Evolutionary conservation across 805 yeast genomes (phyloP).

Genomic region (Komagataella pastoris): DNA sequence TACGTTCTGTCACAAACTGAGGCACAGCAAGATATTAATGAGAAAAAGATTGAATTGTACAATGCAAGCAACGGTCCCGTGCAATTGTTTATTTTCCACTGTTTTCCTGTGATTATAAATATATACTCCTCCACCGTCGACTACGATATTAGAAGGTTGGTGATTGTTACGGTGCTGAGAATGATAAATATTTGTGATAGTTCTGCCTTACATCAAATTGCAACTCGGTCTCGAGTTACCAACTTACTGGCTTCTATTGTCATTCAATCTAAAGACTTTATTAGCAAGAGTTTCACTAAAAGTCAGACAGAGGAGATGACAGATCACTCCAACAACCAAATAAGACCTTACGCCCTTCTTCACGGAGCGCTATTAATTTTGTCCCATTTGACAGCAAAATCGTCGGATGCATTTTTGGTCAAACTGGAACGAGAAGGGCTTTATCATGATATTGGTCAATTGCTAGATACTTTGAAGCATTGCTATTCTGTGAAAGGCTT

Average conservation of each 20-base stretch:
- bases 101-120: constrained; percentile 42
- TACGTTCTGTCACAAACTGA: constrained; percentile 14
- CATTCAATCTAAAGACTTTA: constrained; percentile 31
- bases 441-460: constrained; percentile 30
- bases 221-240: constrained; percentile 24
- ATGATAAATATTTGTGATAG: constrained; percentile 15
- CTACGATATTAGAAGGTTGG: constrained; percentile 43
- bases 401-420: constrained; percentile 27
- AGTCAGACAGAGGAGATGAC: constrained; percentile 5
- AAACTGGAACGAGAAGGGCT: constrained; percentile 64
- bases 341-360: constrained; percentile 26
- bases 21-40: constrained; percentile 13
- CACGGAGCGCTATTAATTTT: constrained; percentile 39
- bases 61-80: constrained; percentile 6
- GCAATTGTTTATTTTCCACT: constrained; percentile 24
- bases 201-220: constrained; percentile 13
- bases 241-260: constrained; percentile 46
- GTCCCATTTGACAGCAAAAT: constrained; percentile 25
- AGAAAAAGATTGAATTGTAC: constrained; percentile 18
- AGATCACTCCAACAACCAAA: constrained; percentile 6
- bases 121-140: constrained; percentile 67
- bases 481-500: background rate
- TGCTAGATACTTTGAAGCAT: constrained; percentile 16
- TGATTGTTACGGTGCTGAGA: constrained; percentile 39
- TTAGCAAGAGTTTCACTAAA: constrained; percentile 7